A percentile compares a stretch with the other conserved stretches of the same genome.
Conservation (phyloP, 2,329 filamentous ascomycete genomes). For the Talaromyces marneffei region DNA sequence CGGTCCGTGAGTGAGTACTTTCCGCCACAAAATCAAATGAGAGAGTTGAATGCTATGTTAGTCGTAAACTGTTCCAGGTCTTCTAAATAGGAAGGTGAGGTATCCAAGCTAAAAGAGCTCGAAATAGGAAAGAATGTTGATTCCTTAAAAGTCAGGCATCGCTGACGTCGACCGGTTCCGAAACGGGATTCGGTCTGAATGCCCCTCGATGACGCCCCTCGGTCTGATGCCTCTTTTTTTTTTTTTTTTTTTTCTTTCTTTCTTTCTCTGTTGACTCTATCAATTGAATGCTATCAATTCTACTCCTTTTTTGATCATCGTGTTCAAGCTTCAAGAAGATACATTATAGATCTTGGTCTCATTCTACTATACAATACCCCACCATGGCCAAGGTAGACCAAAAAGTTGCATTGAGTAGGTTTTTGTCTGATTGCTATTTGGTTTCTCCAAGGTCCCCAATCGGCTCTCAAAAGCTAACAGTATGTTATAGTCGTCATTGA, state of each 20-base stretch:
- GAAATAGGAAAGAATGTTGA: too few relatives aligned
- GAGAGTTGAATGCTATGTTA: not conserved
- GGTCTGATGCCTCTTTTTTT: too few relatives aligned
- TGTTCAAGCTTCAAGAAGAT: not conserved
- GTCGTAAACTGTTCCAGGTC: not conserved
- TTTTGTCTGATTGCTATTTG: slow-evolving; percentile 17
- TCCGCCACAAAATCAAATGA: not conserved
- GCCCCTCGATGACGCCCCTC: slow-evolving; percentile 14
- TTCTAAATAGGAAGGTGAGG: too few relatives aligned
- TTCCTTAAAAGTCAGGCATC: slow-evolving; percentile 11
- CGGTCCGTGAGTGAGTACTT: not conserved
- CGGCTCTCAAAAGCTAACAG: slow-evolving; percentile 18
- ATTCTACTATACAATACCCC: slow-evolving; percentile 15
- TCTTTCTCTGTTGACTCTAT: slow-evolving; percentile 7
- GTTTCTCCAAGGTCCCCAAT: not conserved
- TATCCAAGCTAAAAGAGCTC: too few relatives aligned
- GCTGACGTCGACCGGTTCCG: slow-evolving; percentile 33
- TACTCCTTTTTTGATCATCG: not conserved
- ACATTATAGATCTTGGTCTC: not conserved
- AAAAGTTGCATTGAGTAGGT: slow-evolving; percentile 62
- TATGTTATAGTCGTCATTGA: slow-evolving; percentile 84
- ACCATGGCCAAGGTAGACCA: slow-evolving; percentile 63
- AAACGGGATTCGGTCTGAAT: slow-evolving; percentile 17
- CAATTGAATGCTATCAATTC: not conserved
- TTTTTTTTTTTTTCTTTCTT: slow-evolving; percentile 9